phyloP scores from a whole-genome alignment of 148 eudicot genomes.

The Fallopia convolvulus region DNA sequence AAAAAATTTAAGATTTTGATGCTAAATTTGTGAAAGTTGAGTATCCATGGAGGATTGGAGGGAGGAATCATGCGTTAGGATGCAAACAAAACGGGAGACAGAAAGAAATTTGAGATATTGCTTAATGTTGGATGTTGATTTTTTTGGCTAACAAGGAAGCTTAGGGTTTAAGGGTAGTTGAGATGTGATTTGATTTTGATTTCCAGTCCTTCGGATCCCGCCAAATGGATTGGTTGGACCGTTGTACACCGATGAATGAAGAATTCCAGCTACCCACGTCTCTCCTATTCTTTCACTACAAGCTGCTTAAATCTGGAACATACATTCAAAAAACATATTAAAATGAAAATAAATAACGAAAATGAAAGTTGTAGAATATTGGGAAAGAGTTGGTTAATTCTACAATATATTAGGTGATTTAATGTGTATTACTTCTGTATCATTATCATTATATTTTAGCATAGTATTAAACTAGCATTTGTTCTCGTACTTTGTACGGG shows the following conservation, averaged over 20 bases:
- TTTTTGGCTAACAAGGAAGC: neutral
- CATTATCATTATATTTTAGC: too few species aligned
- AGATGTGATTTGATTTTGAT: neutral
- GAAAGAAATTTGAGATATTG: neutral
- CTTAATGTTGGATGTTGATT: neutral
- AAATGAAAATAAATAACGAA: too few species aligned
- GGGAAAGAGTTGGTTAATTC: too few species aligned
- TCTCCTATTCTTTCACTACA: neutral
- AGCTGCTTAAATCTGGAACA: neutral
- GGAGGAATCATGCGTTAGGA: neutral
- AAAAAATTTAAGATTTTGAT: neutral
- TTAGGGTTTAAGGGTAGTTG: neutral
- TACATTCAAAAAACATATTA: too few species aligned
- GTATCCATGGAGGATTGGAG: neutral
- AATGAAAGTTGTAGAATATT: too few species aligned
- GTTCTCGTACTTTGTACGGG: too few species aligned
- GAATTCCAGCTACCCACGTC: neutral
- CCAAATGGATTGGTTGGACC: neutral
- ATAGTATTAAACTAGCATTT: too few species aligned
- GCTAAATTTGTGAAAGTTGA: too few species aligned
- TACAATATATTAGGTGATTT: too few species aligned
- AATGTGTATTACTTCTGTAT: too few species aligned
- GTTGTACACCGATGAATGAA: neutral
- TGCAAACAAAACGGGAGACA: neutral
- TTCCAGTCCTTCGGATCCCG: neutral